Base-by-base conservation (phyloP, 352 stramenopile species). In the Elongisporangium prolatum region DNA sequence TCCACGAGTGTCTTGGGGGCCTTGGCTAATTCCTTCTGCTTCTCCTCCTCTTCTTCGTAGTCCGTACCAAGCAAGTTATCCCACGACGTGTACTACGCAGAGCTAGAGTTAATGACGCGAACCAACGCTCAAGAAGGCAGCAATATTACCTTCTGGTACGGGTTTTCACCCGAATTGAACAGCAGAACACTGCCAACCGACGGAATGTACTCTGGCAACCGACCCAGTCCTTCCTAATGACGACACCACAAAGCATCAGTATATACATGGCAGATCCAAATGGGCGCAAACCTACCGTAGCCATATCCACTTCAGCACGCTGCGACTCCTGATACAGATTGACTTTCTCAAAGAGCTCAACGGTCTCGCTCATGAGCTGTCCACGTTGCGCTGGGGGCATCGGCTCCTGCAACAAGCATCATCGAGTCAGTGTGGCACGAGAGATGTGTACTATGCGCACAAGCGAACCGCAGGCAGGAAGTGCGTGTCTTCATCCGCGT, bases 111-210 rank as follows among this genome's bases (percentile, higher is more conserved):
- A 10, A 47, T 7, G n/a, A n/a, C n/a, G n/a, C n/a, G n/a, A n/a
- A n/a, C n/a, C n/a, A n/a, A n/a, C n/a, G n/a, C n/a, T n/a, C n/a
- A n/a, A n/a, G n/a, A n/a, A n/a, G n/a, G n/a, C n/a, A n/a, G n/a
- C n/a, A n/a, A n/a, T n/a, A n/a, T n/a, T 54, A 93, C 86, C 72
- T 91, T 90, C 60, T 95, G 84, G 63, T 95, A 95, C 48, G 86
- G 86, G 51, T 93, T 95, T 68, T 95, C 80, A 20, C 81, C 82
- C 10, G 86, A 95, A 58, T 95, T 95, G 64, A 95, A 95, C 17
- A 95, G 72, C 67, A 95, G 52, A 17, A 95, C 78, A 54, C 80
- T 91, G 20, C 84, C 86, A 10, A 95, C 72, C 0, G 86, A 92
- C 24, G 83, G 79, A 17, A 95, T 89, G 55, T 91, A 86, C 64